Percentiles rank a stretch among this genome's conserved stretches.
Evolutionary conservation across 2,329 filamentous ascomycete species (phyloP).

Genomic region (Alternaria incomplexa): DNA sequence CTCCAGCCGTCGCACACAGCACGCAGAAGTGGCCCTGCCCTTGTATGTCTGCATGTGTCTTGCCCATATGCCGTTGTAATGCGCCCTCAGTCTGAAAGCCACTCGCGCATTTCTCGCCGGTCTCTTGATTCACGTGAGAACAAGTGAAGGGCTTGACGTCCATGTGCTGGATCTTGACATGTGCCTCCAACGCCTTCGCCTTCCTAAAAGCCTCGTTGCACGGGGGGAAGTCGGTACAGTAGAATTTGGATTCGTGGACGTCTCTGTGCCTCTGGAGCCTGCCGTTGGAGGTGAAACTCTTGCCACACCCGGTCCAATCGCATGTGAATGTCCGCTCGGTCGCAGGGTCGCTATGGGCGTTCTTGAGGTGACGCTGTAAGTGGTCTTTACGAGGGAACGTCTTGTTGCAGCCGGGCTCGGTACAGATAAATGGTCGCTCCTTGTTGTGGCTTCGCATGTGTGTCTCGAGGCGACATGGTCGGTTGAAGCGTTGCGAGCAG

Average conservation of each 20-base stretch:
- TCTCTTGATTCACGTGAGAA: conserved; percentile 60
- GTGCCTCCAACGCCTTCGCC: conserved; percentile 81
- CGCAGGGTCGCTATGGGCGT: conserved; percentile 68
- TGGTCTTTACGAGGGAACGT: conserved; percentile 87
- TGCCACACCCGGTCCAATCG: conserved; percentile 73
- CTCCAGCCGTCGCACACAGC: conserved; percentile 63
- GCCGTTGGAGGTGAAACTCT: conserved; percentile 81
- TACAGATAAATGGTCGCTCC: conserved; percentile 79
- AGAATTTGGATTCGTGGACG: conserved; percentile 79
- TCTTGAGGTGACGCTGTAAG: conserved; percentile 82
- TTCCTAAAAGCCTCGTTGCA: conserved; percentile 86
- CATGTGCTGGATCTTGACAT: conserved; percentile 79
- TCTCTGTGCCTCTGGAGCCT: conserved; percentile 77
- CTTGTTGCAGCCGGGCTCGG: conserved; percentile 75
- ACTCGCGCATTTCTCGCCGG: conserved; percentile 64
- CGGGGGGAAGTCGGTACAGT: conserved; percentile 72
- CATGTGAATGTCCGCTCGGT: conserved; percentile 72
- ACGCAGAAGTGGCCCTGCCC: conserved; percentile 72
- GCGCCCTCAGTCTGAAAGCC: conserved; percentile 76
- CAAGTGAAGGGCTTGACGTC: conserved; percentile 75
- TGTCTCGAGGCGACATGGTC: conserved; percentile 75
- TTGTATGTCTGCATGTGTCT: conserved; percentile 68
- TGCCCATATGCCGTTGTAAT: conserved; percentile 73
- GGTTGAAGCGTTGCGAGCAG: conserved; percentile 86
- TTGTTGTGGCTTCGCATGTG: conserved; percentile 87